Base-by-base conservation (phyloP, 768 basidiomycete genomes). In the Leccinum variicolor region DNA sequence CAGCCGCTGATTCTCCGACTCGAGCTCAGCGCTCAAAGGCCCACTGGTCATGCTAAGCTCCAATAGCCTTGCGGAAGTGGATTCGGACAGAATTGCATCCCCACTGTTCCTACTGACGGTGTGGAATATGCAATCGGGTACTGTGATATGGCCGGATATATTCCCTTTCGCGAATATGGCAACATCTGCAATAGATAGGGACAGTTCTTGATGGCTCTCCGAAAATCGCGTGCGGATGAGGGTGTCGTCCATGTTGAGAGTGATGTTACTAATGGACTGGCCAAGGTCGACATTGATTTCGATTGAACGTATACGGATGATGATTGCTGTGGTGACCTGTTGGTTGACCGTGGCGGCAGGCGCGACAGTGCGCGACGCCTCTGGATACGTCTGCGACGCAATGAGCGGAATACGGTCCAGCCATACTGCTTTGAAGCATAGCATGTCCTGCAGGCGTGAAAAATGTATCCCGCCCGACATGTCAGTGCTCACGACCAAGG, bases 401-500 rank as follows among this genome's bases (percentile, higher is more conserved):
- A 94, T 82, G 8, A 90, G 75, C 0, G 92, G 91, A 26, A 95
- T 91, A 36, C 85, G 85, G 66, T 95, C 93, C 48, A 96, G 70
- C 92, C 94, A 96, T 13, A 96, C 92, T 6, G 94, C 93, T 71
- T 95, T 95, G 81, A 96, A 93, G 71, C 92, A 94, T 19, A 98
- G 79, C 53, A 95, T 85, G 67, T 97, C 94, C 72, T 95, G 94
- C 28, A 97, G 73, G 13, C 94, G 85, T 4, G 91, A 90, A 66
- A 98, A 88, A 21, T 87, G 84, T 41, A 95, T 81, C 6, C 80
- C 85, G 0, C 89, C 91, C 4, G 86, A 77, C 54, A 98, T 82
- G 67, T 92, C 89, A 0, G 94, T 94, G 67, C 93, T 92, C n/a
- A 94, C 68, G 7, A 90, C 80, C 41, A 92, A 71, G 0, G 92